Evolutionary conservation across 2,329 filamentous ascomycete species (phyloP), one percentile per base, ranked within the genome.

Genomic region (Botrytis elliptica): DNA sequence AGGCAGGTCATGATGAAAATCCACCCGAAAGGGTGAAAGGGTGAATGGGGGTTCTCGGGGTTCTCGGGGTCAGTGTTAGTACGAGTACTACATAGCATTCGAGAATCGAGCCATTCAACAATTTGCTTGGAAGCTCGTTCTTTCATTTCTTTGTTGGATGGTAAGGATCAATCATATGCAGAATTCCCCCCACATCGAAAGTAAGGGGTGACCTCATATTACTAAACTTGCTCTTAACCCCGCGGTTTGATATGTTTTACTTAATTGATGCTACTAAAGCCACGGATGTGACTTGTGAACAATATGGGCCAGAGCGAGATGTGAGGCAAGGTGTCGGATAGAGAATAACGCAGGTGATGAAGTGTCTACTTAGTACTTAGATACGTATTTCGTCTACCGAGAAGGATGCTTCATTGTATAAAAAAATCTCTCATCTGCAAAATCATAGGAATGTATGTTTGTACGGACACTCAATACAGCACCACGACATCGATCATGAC

Each of bases 181-280:
- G 14, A 67, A 40, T 25, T 3, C 22, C 63, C 52, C 63, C 44
- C 71, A 67, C 57, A 29, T 66, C n/a, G 25, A 36, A 55, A n/a
- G 40, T 18, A 72, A 60, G 29, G 71, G 36, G 64, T 73, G 71
- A 69, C 71, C 64, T 73, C 71, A 73, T 69, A 73, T 73, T 73
- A 73, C 64, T 62, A 72, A 68, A 72, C 52, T n/a, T 55, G 6
- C 33, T n/a, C 46, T 68, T n/a, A 20, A 42, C 63, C 65, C 52
- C 18, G 63, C 55, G 49, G 55, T 62, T 14, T 64, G 42, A 55
- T 57, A 57, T 57, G 52, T 57, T 55, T 55, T 55, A 29, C 14
- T 55, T 9, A 9, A 29, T 46, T 29, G 29, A 44, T 52, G 33
- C 46, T 14, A 55, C 25, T n/a, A n/a, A 29, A 66, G 44, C 44